These are phyloP conservation scores for Vanderwaltozyma polyspora DNA, from an alignment of 805 yeast genomes.

Conservation along the genomic window DNA sequence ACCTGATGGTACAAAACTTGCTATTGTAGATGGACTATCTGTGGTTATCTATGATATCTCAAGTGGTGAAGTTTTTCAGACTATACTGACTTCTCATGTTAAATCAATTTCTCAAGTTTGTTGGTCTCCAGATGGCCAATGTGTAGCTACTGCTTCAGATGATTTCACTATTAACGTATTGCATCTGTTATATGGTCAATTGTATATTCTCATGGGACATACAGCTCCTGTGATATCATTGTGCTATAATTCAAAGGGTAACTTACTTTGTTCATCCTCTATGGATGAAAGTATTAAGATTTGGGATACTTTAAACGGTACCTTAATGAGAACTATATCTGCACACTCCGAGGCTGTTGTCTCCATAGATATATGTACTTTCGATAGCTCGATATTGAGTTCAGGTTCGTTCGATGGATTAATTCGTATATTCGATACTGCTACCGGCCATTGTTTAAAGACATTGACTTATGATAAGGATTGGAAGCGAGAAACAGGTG, in stretches of 20 bases:
- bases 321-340: conserved; percentile 63
- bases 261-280: conserved; percentile 67
- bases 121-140: conserved; percentile 65
- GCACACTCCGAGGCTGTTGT: conserved; percentile 91
- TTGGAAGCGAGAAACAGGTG: conserved; percentile 46
- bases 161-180: conserved; percentile 73
- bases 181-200: conserved; percentile 38
- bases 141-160: conserved; percentile 77
- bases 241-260: conserved; percentile 62
- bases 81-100: conserved; percentile 29
- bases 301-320: conserved; percentile 70
- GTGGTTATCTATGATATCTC: conserved; percentile 46
- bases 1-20: conserved; percentile 48
- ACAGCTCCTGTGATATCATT: conserved; percentile 75
- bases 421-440: conserved; percentile 77
- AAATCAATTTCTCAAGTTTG: conserved; percentile 63
- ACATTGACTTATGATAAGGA: conserved; percentile 75
- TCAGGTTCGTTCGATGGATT: conserved; percentile 89
- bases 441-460: conserved; percentile 82
- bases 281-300: conserved; percentile 84
- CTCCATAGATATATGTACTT: conserved; percentile 60
- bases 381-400: conserved; percentile 64
- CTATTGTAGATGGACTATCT: conserved; percentile 49
- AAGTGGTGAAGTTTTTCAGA: conserved; percentile 23
- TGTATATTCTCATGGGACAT: conserved; percentile 53